Conservation (phyloP, 2,329 filamentous ascomycete species). For the Pseudopithomyces maydicus region DNA sequence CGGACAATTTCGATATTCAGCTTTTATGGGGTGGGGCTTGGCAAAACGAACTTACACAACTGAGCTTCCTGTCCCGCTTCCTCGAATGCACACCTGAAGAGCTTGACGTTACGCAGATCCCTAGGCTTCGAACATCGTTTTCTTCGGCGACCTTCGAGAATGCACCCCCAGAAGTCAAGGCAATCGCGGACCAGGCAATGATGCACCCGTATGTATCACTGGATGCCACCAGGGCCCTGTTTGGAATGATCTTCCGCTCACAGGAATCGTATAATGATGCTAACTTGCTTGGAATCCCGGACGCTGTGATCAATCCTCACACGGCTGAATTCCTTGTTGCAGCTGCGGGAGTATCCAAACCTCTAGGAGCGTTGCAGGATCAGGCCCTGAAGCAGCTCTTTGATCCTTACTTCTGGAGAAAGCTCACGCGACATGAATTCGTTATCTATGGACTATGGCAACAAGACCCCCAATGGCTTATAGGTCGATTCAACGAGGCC, state of each 20-base stretch:
- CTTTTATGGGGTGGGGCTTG: constrained; percentile 87
- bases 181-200: constrained; percentile 69
- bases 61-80: constrained; percentile 93
- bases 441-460: constrained; percentile 91
- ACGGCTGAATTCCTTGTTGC: constrained; percentile 80
- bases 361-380: constrained; percentile 75
- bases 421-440: constrained; percentile 79
- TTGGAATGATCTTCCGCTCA: constrained; percentile 65
- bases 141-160: constrained; percentile 66
- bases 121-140: constrained; percentile 79
- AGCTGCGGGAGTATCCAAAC: constrained; percentile 75
- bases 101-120: constrained; percentile 84
- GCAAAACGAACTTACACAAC: constrained; percentile 82
- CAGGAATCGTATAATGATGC: constrained; percentile 61
- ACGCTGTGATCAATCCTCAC: constrained; percentile 70
- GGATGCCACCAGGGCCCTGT: constrained; percentile 74
- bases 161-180: constrained; percentile 63
- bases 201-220: constrained; percentile 88
- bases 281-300: constrained; percentile 63
- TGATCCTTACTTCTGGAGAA: constrained; percentile 80
- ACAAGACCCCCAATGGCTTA: constrained; percentile 87
- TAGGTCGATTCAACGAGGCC: constrained; percentile 75
- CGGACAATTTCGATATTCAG: constrained; percentile 78
- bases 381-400: constrained; percentile 80
- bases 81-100: constrained; percentile 75